Evolutionary conservation across 805 yeast species (phyloP).

Genomic region (Ogataea parapolymorpha): DNA sequence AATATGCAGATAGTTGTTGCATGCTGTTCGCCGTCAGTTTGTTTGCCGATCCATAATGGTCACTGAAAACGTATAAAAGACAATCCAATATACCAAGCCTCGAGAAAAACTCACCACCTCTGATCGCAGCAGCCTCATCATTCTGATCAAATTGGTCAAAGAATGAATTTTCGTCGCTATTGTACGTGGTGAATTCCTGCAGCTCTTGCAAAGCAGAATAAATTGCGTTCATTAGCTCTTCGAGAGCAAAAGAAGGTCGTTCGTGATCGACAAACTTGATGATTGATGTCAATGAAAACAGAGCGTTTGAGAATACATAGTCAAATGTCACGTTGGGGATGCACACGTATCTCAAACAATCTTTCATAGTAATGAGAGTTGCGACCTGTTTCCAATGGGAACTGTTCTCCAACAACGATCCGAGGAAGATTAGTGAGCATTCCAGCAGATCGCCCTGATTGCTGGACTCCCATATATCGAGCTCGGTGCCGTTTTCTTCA

Average conservation of each 20-base stretch:
- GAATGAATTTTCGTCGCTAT: slow-evolving; percentile 33
- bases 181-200: slow-evolving; percentile 28
- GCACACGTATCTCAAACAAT: slow-evolving; percentile 48
- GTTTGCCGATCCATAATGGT: slow-evolving; percentile 53
- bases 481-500: slow-evolving; percentile 39
- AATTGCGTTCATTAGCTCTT: slow-evolving; percentile 19
- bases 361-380: slow-evolving; percentile 38
- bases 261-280: slow-evolving; percentile 57
- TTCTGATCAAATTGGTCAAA: slow-evolving; percentile 34
- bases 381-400: slow-evolving; percentile 43
- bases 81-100: slow-evolving; percentile 40
- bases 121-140: slow-evolving; percentile 18
- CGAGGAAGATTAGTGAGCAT: slow-evolving; percentile 46
- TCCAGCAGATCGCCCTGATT: slow-evolving; percentile 47
- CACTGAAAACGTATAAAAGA: slow-evolving; percentile 50
- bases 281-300: slow-evolving; percentile 51
- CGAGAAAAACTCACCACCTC: slow-evolving; percentile 35
- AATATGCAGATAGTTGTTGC: slow-evolving; percentile 38
- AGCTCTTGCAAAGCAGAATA: slow-evolving; percentile 15
- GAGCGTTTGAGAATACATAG: slow-evolving; percentile 50
- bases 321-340: slow-evolving; percentile 60
- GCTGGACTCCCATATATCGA: slow-evolving; percentile 53
- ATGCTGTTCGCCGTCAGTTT: slow-evolving; percentile 46
- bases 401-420: slow-evolving; percentile 51
- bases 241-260: slow-evolving; percentile 45